phyloP scores from a whole-genome alignment of 1,139 yeast species.

The Candida gigantensis region DNA sequence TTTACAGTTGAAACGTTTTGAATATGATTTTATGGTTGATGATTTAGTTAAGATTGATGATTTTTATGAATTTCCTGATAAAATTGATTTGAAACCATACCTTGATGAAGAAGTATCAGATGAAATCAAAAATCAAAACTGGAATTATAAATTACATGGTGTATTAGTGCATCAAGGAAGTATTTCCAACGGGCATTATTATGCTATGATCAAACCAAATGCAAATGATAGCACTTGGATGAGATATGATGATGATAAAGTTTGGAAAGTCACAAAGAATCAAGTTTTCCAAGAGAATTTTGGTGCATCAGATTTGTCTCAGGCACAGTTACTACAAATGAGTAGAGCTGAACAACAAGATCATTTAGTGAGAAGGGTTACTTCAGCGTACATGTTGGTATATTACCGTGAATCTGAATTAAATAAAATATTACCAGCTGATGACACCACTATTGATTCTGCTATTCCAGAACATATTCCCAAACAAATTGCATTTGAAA shows the following conservation, averaged over 20 bases:
- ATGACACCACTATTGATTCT: slow-evolving; percentile 43
- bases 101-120: slow-evolving; percentile 58
- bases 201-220: slow-evolving; percentile 86
- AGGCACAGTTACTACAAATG: slow-evolving; percentile 48
- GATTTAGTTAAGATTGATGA: slow-evolving; percentile 90
- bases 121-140: slow-evolving; percentile 53
- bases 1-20: slow-evolving; percentile 89
- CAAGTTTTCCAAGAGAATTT: slow-evolving; percentile 92
- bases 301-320: slow-evolving; percentile 69
- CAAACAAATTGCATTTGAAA: slow-evolving; percentile 61
- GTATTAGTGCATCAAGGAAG: slow-evolving; percentile 96
- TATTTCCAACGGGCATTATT: slow-evolving; percentile 93
- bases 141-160: slow-evolving; percentile 85
- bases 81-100: slow-evolving; percentile 77
- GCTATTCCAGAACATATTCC: slow-evolving; percentile 71
- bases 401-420: slow-evolving; percentile 71
- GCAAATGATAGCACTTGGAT: slow-evolving; percentile 70
- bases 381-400: slow-evolving; percentile 97
- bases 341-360: slow-evolving; percentile 63
- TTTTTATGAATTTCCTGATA: slow-evolving; percentile 84
- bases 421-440: slow-evolving; percentile 58
- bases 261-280: slow-evolving; percentile 77
- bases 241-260: slow-evolving; percentile 93
- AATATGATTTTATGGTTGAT: slow-evolving; percentile 89
- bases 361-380: slow-evolving; percentile 70